Base-by-base conservation (phyloP, 163 green algal species). In the Smithsoniella earleae region DNA sequence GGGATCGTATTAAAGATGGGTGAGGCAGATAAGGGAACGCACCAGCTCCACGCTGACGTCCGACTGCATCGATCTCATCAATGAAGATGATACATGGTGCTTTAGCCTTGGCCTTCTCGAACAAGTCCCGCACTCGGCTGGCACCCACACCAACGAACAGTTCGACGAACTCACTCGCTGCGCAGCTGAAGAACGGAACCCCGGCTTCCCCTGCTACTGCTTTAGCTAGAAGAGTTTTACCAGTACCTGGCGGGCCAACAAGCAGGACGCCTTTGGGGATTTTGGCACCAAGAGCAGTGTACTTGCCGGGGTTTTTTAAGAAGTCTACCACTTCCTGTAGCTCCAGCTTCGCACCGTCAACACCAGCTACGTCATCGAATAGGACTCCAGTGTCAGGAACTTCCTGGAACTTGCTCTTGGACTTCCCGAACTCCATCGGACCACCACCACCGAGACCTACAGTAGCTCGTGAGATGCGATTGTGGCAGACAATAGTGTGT, bases 331-430 rank as follows among this genome's bases (percentile, higher is more conserved):
- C 84, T 81, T 95, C 90, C 78, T 91, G 86, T 38, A 94, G 87
- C 85, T 96, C 92, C 62, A 96, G 78, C 84, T 96, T 96, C 69
- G 90, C 91, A 36, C 88, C 82, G 74, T 97, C 91, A 66, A 90
- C 40, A 34, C 58, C 58, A n/a, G 91, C 91, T 30, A 97, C 91
- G 74, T 97, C 91, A 36, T 76, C 83, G 75, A 97, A 97, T 38
- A 79, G 89, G 46, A 97, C 85, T 36, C 91, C 92, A 4, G 92
- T 97, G 83, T 96, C 91, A 0, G 94, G 94, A 45, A 97, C 89
- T 83, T 99, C 95, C 87, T 98, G 92, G 84, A 99, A 99, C 87
- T 98, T 98, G 75, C 82, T 91, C 86, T 98, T 97, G 77, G 78
- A 90, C 76, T 87, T 88, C 36, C 89, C 93, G 83, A 98, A 98